Evolutionary conservation across 1,284 basidiomycete species (phyloP), one percentile per base, ranked within the genome.

Genomic region (Athelia psychrophila): DNA sequence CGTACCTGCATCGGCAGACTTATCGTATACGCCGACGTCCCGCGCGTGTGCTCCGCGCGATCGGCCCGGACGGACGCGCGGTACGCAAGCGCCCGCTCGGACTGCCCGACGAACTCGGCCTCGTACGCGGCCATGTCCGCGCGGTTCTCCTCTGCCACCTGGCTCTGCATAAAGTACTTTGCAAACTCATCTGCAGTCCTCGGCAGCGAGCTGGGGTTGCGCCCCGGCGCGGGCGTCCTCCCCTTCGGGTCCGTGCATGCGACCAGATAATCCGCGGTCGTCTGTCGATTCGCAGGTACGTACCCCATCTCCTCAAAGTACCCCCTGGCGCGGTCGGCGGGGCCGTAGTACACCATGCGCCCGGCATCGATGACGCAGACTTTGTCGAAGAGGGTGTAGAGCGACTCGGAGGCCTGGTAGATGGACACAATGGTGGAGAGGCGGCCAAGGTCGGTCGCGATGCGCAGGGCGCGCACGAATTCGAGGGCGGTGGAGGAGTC

Each of bases 251-350:
- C 53, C 22, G 55, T 56, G 24, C 54, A 56, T 18, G 72, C 67
- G 45, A 76, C 75, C 45, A 86, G 73, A 72, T 85, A 87, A 62
- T 84, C 81, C 20, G 80, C 78, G 1, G 78, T 79, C 0, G 81
- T 83, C 62, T 83, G 81, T 12, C 81, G 72, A 55, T 75, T 69
- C 20, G 73, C 71, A 3, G 75, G 75, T 53, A 78, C 68, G 67
- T 79, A 89, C 2, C 86, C 86, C 68, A 87, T 77, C 52, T 80
- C 71, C 57, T 80, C 68, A 62, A 85, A 86, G 68, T 83, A 87
- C 56, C 75, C 62, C 55, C 80, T 74, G 8, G 84, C 85, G 23
- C 71, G 68, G 32, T 63, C 57, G 2, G 78, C 75, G 2, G 73
- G 74, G 1, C 84, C 84, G 59, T 79, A 87, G 72, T 79, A 88